Evolutionary conservation across 495 filamentous ascomycete species (phyloP).

Genomic region (Xylaria acuta): DNA sequence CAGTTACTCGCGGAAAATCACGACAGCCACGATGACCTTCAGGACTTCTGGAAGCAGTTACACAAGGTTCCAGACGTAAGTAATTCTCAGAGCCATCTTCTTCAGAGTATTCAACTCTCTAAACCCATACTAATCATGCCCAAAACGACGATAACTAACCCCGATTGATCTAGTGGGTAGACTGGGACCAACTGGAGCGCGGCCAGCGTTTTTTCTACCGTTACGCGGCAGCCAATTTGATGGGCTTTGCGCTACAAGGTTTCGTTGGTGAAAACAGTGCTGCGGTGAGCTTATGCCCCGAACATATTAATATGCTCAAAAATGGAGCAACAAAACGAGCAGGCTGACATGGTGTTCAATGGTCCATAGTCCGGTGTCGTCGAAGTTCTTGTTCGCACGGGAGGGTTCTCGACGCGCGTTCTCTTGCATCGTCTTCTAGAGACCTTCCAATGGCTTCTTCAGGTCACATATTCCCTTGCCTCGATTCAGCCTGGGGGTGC

Average conservation of each 20-base stretch:
- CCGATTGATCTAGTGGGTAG: slow-evolving; percentile 73
- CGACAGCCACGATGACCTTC: slow-evolving; percentile 50
- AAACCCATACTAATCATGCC: background rate
- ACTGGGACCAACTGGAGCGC: slow-evolving; percentile 73
- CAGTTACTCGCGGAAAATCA: slow-evolving; percentile 45
- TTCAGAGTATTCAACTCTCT: background rate
- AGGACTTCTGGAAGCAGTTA: background rate
- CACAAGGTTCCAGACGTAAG: background rate
- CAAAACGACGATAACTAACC: slow-evolving; percentile 42
- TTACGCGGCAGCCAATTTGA: slow-evolving; percentile 68
- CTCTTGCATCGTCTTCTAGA: slow-evolving; percentile 69
- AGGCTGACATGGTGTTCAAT: background rate
- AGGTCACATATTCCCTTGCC: slow-evolving; percentile 51
- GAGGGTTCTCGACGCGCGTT: slow-evolving; percentile 71
- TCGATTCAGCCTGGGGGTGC: slow-evolving; percentile 65
- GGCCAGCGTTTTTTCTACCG: slow-evolving; percentile 69
- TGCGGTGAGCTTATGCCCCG: slow-evolving; percentile 53
- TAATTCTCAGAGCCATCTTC: background rate
- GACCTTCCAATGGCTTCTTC: slow-evolving; percentile 70
- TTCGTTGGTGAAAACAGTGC: slow-evolving; percentile 30
- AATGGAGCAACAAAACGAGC: background rate
- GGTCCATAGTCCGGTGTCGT: background rate
- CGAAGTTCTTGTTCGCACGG: slow-evolving; percentile 73
- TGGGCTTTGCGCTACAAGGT: slow-evolving; percentile 30
- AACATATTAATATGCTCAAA: slow-evolving; percentile 37